These are phyloP conservation scores for Trichopus zeylanicus DNA, from an alignment of 116 monocot species.

Conservation along the genomic window DNA sequence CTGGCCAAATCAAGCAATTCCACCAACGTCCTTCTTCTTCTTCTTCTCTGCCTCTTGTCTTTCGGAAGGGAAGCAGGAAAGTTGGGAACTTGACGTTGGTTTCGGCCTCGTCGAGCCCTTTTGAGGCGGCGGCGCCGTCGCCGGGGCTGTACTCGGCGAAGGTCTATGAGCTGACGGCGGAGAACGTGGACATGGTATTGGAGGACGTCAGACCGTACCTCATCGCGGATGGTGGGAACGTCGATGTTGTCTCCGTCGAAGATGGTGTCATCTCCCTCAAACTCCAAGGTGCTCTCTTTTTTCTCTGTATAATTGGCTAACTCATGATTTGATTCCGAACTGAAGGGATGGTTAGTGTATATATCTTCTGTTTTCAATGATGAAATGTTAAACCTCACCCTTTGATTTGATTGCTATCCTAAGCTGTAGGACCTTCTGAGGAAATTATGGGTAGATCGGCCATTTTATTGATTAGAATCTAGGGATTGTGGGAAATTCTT, in stretches of 20 bases:
- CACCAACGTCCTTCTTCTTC: too few species aligned
- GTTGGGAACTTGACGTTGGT: not conserved
- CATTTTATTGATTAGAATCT: too few species aligned
- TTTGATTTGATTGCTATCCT: too few species aligned
- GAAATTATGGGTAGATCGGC: too few species aligned
- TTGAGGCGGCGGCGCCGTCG: slow-evolving; percentile 1
- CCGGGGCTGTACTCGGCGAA: slow-evolving; percentile 60
- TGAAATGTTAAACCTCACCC: too few species aligned
- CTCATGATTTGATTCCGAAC: not conserved
- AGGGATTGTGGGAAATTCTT: too few species aligned
- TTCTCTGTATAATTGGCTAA: not conserved
- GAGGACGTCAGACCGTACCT: slow-evolving; percentile 93
- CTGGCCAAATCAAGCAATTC: too few species aligned
- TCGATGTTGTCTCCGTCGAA: slow-evolving; percentile 72
- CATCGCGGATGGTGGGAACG: slow-evolving; percentile 86
- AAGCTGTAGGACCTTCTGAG: too few species aligned
- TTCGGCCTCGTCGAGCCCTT: not conserved
- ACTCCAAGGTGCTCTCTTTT: slow-evolving; percentile 59
- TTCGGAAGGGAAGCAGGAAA: not conserved
- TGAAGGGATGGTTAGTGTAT: too few species aligned
- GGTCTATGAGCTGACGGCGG: slow-evolving; percentile 57
- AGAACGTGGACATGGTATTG: slow-evolving; percentile 80
- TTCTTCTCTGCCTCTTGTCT: too few species aligned
- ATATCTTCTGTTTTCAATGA: too few species aligned
- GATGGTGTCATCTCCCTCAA: slow-evolving; percentile 84